Evolutionary conservation across 2,329 filamentous ascomycete species (phyloP).

Genomic region (Penicillium paneum): DNA sequence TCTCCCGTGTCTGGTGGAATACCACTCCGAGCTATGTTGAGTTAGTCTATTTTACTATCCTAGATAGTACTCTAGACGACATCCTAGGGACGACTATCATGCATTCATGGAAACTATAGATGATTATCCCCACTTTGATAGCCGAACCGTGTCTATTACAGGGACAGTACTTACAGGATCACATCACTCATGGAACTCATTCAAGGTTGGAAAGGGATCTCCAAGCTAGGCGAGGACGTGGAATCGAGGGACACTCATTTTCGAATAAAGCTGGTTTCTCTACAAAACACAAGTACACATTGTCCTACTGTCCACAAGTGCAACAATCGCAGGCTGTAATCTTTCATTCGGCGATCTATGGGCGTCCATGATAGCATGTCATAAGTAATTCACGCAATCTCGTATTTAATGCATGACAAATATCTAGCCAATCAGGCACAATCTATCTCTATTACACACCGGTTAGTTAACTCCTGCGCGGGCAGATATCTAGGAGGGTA

Average conservation of each 20-base stretch:
- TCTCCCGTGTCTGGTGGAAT: constrained; percentile 4
- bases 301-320: neutral
- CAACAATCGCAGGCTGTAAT: neutral
- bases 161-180: neutral
- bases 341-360: constrained; percentile 10
- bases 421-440: neutral
- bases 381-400: neutral
- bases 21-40: neutral
- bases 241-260: neutral
- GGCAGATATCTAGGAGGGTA: neutral
- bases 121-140: neutral
- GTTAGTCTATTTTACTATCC: neutral
- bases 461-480: neutral
- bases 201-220: neutral
- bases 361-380: constrained; percentile 5
- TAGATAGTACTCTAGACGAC: neutral
- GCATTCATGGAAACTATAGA: neutral
- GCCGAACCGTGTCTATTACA: neutral
- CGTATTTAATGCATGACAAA: neutral
- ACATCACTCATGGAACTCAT: neutral
- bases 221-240: neutral
- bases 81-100: neutral
- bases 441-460: constrained; percentile 7
- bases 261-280: neutral
- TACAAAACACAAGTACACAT: neutral